Evolutionary conservation across 1,284 basidiomycete species (phyloP), one percentile per base, ranked within the genome.

Genomic region (Melampsora americana): DNA sequence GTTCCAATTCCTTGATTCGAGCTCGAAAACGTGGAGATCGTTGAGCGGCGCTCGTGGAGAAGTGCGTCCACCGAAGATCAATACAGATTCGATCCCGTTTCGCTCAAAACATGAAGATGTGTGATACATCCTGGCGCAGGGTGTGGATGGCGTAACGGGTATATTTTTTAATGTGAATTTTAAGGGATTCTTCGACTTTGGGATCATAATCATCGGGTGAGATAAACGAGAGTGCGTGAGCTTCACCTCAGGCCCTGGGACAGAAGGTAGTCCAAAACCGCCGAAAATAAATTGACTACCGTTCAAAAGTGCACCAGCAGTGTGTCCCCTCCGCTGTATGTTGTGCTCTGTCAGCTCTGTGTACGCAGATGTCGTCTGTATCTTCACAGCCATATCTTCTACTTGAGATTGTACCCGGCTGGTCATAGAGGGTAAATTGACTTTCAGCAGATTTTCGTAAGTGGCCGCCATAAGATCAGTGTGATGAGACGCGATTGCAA

Each of bases 261-360:
- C n/a, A 53, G 44, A 46, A 28, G 53, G 60, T n/a, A 69, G 42
- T 11, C 73, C 73, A 65, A 64, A 76, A 39, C 73, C 73, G 26
- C 73, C 73, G 35, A 76, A 69, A 11, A 76, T n/a, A 7, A 76
- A 56, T 4, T 50, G 44, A 35, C 60, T 65, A 11, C 66, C 60
- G 64, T 76, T 30, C 9, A 56, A 46, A 26, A 76, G 59, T 3
- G 32, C 16, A 28, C 65, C 69, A 44, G 48, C 44, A 30, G 66
- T 50, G 61, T 76, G 73, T 18, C 66, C 73, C 23, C 73, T 66
- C 32, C 73, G 44, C 14, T 76, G 72, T 59, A 75, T 75, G 39
- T 23, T 42, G 18, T 7, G 50, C 44, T 75, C 56, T 9, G 32
- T 28, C 28, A 65, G 42, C 20, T 5, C 2, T 56, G 46, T 32